Evolutionary conservation across 768 basidiomycete genomes (phyloP).

Genomic region (Dendrothele bispora): DNA sequence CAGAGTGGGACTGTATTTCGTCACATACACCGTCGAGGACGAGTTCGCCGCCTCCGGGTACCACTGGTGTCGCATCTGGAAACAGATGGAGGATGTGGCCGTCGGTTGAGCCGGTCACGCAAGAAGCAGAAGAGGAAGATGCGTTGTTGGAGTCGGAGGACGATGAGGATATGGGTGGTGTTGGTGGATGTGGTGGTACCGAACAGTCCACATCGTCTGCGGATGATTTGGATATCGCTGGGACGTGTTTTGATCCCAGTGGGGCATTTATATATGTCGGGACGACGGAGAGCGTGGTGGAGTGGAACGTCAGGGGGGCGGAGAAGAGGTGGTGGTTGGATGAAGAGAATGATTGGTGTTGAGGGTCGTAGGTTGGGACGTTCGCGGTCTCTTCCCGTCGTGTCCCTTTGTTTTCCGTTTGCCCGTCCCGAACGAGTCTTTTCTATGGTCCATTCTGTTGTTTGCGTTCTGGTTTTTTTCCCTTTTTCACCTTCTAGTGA

Average conservation of each 20-base stretch:
- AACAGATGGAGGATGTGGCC: slow-evolving; percentile 7
- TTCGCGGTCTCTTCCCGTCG: too few species aligned
- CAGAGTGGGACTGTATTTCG: slow-evolving; percentile 55
- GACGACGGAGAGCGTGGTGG: slow-evolving; percentile 62
- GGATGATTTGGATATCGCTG: slow-evolving; percentile 60
- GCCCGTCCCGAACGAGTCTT: too few species aligned
- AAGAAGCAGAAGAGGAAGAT: slow-evolving; percentile 1
- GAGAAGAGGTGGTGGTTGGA: slow-evolving; percentile 75
- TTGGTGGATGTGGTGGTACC: too few species aligned
- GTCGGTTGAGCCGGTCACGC: slow-evolving; percentile 4
- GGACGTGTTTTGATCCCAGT: slow-evolving; percentile 70
- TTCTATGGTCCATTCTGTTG: too few species aligned
- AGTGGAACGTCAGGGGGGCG: slow-evolving; percentile 73
- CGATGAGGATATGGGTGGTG: slow-evolving; percentile 5
- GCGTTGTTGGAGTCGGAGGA: neutral
- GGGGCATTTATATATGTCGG: slow-evolving; percentile 72
- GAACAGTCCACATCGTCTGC: too few species aligned
- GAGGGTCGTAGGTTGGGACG: too few species aligned
- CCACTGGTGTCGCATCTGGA: slow-evolving; percentile 13
- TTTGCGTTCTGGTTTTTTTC: too few species aligned
- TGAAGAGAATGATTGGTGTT: slow-evolving; percentile 17
- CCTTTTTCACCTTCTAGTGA: too few species aligned
- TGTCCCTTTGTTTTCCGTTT: too few species aligned
- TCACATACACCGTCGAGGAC: slow-evolving; percentile 48
- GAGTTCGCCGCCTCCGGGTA: slow-evolving; percentile 48